phyloP scores from a whole-genome alignment of 1,284 basidiomycete genomes.

The Microbotryomycetes sp. region DNA sequence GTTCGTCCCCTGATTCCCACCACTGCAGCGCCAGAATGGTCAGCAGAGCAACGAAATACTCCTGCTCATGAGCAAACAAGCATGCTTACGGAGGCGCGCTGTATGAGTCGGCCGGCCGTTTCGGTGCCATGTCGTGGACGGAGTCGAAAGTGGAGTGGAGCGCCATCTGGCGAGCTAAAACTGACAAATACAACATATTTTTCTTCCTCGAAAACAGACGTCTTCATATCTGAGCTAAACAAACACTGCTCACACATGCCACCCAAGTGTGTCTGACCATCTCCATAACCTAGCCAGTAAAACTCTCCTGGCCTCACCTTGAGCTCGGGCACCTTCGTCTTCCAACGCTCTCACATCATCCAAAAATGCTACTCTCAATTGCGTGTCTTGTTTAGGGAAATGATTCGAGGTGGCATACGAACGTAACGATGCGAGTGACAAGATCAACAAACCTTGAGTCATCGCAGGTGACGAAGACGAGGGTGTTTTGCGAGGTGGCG shows the following conservation, averaged over 20 bases:
- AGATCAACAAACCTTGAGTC: conserved; percentile 48
- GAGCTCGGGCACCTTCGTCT: conserved; percentile 11
- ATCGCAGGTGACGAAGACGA: conserved; percentile 40
- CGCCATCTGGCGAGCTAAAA: no score
- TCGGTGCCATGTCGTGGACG: conserved; percentile 7
- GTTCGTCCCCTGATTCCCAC: conserved; percentile 7
- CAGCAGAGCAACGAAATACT: not conserved
- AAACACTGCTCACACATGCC: not conserved
- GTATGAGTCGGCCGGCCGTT: conserved; percentile 14
- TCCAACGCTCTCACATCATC: conserved; percentile 57
- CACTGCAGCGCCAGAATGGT: not conserved
- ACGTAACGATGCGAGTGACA: conserved; percentile 44
- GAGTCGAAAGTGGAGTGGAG: no score
- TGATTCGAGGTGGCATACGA: conserved; percentile 40
- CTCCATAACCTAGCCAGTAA: conserved; percentile 24
- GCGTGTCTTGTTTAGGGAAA: conserved; percentile 38
- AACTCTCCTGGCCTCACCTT: conserved; percentile 11
- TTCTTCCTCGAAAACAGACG: no score
- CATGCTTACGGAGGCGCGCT: conserved; percentile 1
- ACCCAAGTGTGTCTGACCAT: conserved; percentile 11
- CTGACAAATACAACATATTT: not conserved
- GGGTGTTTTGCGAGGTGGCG: conserved; percentile 45
- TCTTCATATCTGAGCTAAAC: no score
- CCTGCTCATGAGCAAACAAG: not conserved
- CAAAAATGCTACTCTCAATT: conserved; percentile 67